Evolutionary conservation across 257 asterid genomes (phyloP).

Genomic region (Anisodus tanguticus): DNA sequence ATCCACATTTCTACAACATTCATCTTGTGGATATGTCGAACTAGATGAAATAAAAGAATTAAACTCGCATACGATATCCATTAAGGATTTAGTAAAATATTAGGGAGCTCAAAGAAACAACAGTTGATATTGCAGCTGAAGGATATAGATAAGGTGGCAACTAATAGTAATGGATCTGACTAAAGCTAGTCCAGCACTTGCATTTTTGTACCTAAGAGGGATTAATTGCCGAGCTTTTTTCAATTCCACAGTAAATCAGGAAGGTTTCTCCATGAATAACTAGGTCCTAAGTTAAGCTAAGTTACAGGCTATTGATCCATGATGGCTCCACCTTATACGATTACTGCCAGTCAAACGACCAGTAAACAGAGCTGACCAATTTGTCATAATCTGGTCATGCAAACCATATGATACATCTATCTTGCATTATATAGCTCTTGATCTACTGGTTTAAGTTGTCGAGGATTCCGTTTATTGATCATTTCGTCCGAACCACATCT

Average conservation of each 20-base stretch:
- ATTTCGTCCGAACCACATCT: background rate
- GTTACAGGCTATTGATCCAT: background rate
- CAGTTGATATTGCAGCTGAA: slow-evolving; percentile 12
- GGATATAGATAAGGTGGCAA: background rate
- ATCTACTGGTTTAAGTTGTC: background rate
- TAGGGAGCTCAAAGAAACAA: background rate
- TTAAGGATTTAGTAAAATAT: background rate
- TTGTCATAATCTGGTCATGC: background rate
- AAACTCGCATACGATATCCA: background rate
- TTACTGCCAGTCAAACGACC: background rate
- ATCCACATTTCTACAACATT: background rate
- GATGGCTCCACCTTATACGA: background rate
- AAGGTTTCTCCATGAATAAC: background rate
- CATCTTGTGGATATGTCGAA: background rate
- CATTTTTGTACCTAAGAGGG: background rate
- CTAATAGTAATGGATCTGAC: background rate
- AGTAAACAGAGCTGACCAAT: background rate
- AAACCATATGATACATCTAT: background rate
- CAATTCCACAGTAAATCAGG: background rate
- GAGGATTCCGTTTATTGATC: background rate
- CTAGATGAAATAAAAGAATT: background rate
- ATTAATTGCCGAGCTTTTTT: background rate
- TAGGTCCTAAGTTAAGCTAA: background rate
- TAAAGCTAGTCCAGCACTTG: background rate
- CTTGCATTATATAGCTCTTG: background rate